Evolutionary conservation across 306 rosid genomes (phyloP), one percentile per base, ranked within the genome.

Genomic region (Corylus heterophylla): DNA sequence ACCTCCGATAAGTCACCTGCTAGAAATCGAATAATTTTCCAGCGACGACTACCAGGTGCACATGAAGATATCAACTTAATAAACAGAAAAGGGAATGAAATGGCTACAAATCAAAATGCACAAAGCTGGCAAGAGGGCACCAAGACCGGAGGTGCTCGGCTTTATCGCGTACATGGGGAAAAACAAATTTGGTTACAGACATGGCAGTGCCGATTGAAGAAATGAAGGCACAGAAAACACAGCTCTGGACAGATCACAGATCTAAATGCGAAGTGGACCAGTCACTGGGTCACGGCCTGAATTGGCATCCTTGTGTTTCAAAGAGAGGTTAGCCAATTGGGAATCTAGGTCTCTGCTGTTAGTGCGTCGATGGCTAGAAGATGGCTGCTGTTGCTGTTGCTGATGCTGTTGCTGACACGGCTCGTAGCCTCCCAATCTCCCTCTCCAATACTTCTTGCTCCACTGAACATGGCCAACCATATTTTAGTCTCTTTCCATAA

Each of bases 391-490:
- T 25, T 78, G 84, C 45, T 66, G 90, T 22, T 55, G 90, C 74
- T 88, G 90, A 61, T 83, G 92, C 69, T 90, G 89, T 78, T 92
- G 97, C 80, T 93, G 90, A 79, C 88, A 96, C 62, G 35, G 86
- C 1, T 73, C 96, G 89, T 71, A 96, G 84, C 91, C 99, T 90
- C 75, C 96, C 96, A 39, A 96, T 89, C 91, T 96, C 99, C 83
- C 97, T 96, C 84, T 96, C 99, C 88, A 96, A 85, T 62, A 96
- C 97, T 88, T 96, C 99, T 79, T 96, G 99, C 86, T 96, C 99
- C 97, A 96, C 99, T 96, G 88, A 69, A 90, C 71, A 86, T 75
- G 78, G 81, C 77, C 78, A 78, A 25, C 51, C 45, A 79, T 12
- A 80, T 80, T 71, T 92, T 76, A 92, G 91, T 73, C 83, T 48